Percentiles rank a stretch among this genome's conserved stretches.
Conservation (phyloP, 129 eudicot species). For the carrot (Daucus carota) region DH1_v3.0 NC_030381.2:26520501-26521000, state of each 20-base stretch:
- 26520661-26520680: background rate
- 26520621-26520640: background rate
- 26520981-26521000: slow-evolving; percentile 7
- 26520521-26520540: background rate
- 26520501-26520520: no score
- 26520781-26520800: slow-evolving; percentile 7
- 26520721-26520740: background rate
- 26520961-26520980: background rate
- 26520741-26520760: background rate
- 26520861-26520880: background rate
- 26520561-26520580: slow-evolving; percentile 5
- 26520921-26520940: background rate
- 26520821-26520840: slow-evolving; percentile 11
- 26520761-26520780: background rate
- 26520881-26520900: background rate
- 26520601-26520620: background rate
- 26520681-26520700: background rate
- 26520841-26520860: slow-evolving; percentile 10
- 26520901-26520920: background rate
- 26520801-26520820: background rate
- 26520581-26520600: background rate
- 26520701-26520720: background rate
- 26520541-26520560: background rate
- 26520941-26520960: background rate
- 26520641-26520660: background rate